phyloP scores from a whole-genome alignment of 768 basidiomycete genomes.

The Royoungia palumana region DNA sequence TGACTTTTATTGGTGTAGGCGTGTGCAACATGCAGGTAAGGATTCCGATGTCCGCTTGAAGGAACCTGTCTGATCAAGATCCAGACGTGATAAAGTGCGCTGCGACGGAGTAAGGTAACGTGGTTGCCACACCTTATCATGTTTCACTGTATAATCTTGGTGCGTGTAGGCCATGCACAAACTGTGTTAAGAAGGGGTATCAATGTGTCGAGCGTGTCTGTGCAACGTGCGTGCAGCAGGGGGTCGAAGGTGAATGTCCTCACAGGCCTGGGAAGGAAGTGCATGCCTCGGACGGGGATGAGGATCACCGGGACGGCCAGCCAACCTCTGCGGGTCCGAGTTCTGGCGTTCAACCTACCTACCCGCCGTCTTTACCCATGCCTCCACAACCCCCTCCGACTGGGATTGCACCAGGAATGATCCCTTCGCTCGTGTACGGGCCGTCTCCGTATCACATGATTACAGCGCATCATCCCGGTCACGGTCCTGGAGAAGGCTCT shows the following conservation, averaged over 20 bases:
- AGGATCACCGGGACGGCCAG: constrained; percentile 2
- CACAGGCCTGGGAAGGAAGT: constrained; percentile 33
- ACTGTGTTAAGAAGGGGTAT: constrained; percentile 49
- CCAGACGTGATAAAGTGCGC: constrained; percentile 58
- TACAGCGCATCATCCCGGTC: constrained; percentile 19
- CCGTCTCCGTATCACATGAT: constrained; percentile 29
- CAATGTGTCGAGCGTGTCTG: constrained; percentile 53
- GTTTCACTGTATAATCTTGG: constrained; percentile 6
- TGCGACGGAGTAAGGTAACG: constrained; percentile 56
- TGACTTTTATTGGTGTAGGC: constrained; percentile 39
- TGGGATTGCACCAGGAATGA: constrained; percentile 17
- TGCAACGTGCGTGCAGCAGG: constrained; percentile 42
- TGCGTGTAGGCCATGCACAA: constrained; percentile 44
- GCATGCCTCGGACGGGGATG: constrained; percentile 28
- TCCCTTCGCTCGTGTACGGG: constrained; percentile 27
- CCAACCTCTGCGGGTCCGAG: constrained; percentile 2
- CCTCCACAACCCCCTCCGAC: constrained; percentile 16
- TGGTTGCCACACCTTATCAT: constrained; percentile 1
- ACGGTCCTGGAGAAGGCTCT: constrained; percentile 21
- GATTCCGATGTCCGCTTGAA: constrained; percentile 5
- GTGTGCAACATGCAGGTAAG: constrained; percentile 58
- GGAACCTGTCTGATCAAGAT: constrained; percentile 14
- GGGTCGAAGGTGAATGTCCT: constrained; percentile 43
- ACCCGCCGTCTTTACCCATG: constrained; percentile 13
- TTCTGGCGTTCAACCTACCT: constrained; percentile 9